Evolutionary conservation across 2,329 filamentous ascomycete genomes (phyloP), one percentile per base, ranked within the genome.

Genomic region (Diaporthe sp.): DNA sequence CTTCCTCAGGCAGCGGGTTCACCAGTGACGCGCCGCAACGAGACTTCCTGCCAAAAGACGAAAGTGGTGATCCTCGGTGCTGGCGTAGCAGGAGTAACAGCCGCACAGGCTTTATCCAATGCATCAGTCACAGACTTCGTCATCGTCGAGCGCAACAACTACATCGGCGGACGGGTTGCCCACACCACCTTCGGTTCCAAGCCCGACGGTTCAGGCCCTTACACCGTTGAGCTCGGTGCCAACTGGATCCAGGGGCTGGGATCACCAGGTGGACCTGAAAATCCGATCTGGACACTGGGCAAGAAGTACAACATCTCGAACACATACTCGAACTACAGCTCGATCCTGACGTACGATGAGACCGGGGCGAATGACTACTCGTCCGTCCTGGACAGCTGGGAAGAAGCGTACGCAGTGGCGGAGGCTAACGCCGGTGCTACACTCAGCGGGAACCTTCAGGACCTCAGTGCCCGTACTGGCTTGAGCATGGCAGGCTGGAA

Each of bases 311-410:
- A 57, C 4, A 34, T 57, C 2, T 34, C 53, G 53, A 57, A 57
- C 53, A 57, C 15, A 3, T 57, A 57, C 53, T 57, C 53, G 28
- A 57, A 57, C 53, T 57, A 57, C 53, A 57, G 53, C 17, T 57
- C 53, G 53, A 57, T 57, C 28, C 28, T 57, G 53, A 57, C 53
- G 28, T 57, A 57, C 28, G 53, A 57, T 2, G 53, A 57, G 20
- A 57, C 53, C 4, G 53, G 53, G 3, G 53, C 53, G 53, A 57
- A 34, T 17, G 53, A 57, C 53, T 57, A 57, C 53, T 34, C 53
- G 3, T 57, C 53, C 3, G 8, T 57, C 3, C 53, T 57, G 28
- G 53, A 57, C 28, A 57, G 0, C 17, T 57, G 53, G 53, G 53
- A 57, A 31, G 53, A 57, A 10, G 12, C 17, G 3, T 57, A 57